Conservation (phyloP, 768 basidiomycete species). For the Leucosporidium scottii region DNA sequence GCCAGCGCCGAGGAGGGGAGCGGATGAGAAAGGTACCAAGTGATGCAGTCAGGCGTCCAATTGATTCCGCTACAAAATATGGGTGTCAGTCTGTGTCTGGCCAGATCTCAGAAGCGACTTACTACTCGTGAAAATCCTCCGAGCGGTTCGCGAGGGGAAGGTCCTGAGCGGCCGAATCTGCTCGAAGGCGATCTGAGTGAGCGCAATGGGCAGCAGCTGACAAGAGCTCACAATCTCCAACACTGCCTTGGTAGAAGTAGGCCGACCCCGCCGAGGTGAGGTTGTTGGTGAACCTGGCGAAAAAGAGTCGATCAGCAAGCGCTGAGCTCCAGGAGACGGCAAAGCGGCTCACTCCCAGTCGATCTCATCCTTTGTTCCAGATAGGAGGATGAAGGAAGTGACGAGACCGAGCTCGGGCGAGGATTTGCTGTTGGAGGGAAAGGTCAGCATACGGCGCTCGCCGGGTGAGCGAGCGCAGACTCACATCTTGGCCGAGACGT, state of each 20-base stretch:
- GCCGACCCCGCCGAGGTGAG: background rate
- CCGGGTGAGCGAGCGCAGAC: no score
- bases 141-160: background rate
- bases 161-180: no score
- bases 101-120: background rate
- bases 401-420: conserved; percentile 36
- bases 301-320: background rate
- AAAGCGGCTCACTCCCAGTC: conserved; percentile 14
- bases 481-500: conserved; percentile 32
- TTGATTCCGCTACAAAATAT: conserved; percentile 3
- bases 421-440: conserved; percentile 10
- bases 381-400: conserved; percentile 40
- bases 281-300: conserved; percentile 12
- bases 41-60: conserved; percentile 20
- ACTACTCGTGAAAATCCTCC: conserved; percentile 21
- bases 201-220: no score
- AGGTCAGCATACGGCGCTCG: no score
- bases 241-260: conserved; percentile 2
- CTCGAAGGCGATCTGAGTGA: no score
- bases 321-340: no score
- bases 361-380: conserved; percentile 18
- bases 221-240: background rate
- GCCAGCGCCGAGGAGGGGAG: background rate
- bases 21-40: background rate
- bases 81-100: no score